A percentile compares a stretch with the other conserved stretches of the same genome.
Evolutionary conservation across 2,329 filamentous ascomycete species (phyloP).

Genomic region (Metarhizium rileyi): DNA sequence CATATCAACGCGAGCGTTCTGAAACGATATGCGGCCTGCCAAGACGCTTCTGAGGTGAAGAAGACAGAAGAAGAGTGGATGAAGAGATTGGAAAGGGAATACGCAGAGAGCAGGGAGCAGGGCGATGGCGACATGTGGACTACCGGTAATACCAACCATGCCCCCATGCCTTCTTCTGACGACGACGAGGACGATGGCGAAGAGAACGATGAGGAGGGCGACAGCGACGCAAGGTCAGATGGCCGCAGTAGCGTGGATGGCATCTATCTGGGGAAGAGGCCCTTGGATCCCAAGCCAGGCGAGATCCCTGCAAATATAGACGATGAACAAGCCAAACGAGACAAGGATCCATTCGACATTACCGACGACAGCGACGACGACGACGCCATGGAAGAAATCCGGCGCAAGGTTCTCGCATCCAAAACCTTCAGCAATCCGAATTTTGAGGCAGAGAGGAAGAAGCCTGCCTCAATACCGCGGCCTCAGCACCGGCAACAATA

Average conservation of each 20-base stretch:
- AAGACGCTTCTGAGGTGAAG: constrained; percentile 74
- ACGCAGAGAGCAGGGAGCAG: constrained; percentile 64
- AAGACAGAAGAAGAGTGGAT: constrained; percentile 81
- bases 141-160: constrained; percentile 77
- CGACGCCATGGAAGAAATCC: constrained; percentile 84
- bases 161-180: constrained; percentile 43
- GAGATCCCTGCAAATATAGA: constrained; percentile 9
- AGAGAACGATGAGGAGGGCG: constrained; percentile 33
- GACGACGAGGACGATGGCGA: constrained; percentile 44
- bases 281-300: constrained; percentile 13
- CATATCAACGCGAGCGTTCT: constrained; percentile 81
- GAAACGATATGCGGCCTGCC: constrained; percentile 75
- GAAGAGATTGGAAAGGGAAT: constrained; percentile 80
- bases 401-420: constrained; percentile 80
- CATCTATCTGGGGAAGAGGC: constrained; percentile 51
- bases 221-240: constrained; percentile 26
- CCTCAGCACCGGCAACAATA: constrained; percentile 36
- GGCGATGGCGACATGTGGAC: constrained; percentile 74
- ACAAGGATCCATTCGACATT: constrained; percentile 61
- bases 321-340: constrained; percentile 24
- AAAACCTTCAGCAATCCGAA: constrained; percentile 61
- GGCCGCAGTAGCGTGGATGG: constrained; percentile 41
- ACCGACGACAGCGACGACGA: constrained; percentile 65
- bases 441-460: constrained; percentile 44
- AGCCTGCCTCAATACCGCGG: constrained; percentile 52